Evolutionary conservation across 2,329 filamentous ascomycete genomes (phyloP).

Genomic region (Herpotrichia juniperi): DNA sequence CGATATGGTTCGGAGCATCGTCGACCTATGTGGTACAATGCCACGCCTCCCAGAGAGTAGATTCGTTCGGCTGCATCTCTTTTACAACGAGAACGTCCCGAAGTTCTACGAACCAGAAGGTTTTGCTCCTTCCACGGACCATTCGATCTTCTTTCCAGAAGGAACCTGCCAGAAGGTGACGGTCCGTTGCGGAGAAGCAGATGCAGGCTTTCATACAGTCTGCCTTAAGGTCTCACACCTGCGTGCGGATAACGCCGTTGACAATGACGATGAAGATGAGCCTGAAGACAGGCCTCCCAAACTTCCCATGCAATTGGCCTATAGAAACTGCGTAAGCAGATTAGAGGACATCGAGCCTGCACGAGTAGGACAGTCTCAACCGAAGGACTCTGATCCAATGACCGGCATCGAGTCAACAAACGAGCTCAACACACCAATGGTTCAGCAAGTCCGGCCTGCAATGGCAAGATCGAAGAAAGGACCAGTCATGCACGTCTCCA

Average conservation of each 20-base stretch:
- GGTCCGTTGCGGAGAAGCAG: slow-evolving; percentile 38
- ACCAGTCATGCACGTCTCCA: not conserved
- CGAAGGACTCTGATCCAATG: not conserved
- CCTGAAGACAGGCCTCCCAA: too few relatives aligned
- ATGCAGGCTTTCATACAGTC: slow-evolving; percentile 48
- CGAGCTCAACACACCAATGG: too few relatives aligned
- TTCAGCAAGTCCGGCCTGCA: too few relatives aligned
- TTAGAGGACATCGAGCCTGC: slow-evolving; percentile 31
- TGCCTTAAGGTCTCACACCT: slow-evolving; percentile 34
- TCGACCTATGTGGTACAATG: slow-evolving; percentile 42
- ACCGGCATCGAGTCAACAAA: not conserved
- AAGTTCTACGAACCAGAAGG: slow-evolving; percentile 49
- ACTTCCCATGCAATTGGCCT: slow-evolving; percentile 8
- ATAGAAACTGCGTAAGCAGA: slow-evolving; percentile 23
- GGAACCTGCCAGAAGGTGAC: slow-evolving; percentile 42
- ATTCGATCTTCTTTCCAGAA: slow-evolving; percentile 44
- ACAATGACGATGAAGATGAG: not conserved
- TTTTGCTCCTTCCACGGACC: slow-evolving; percentile 39
- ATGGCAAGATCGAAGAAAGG: too few relatives aligned
- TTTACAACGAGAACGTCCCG: slow-evolving; percentile 51
- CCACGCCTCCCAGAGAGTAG: slow-evolving; percentile 42
- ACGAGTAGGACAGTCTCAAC: not conserved
- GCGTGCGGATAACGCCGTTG: not conserved
- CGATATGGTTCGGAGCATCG: slow-evolving; percentile 50
- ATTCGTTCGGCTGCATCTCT: slow-evolving; percentile 52